A percentile compares a stretch with the other conserved stretches of the same genome.
Conservation (phyloP, 2,329 filamentous ascomycete species). For the Fusarium caatingaense region DNA sequence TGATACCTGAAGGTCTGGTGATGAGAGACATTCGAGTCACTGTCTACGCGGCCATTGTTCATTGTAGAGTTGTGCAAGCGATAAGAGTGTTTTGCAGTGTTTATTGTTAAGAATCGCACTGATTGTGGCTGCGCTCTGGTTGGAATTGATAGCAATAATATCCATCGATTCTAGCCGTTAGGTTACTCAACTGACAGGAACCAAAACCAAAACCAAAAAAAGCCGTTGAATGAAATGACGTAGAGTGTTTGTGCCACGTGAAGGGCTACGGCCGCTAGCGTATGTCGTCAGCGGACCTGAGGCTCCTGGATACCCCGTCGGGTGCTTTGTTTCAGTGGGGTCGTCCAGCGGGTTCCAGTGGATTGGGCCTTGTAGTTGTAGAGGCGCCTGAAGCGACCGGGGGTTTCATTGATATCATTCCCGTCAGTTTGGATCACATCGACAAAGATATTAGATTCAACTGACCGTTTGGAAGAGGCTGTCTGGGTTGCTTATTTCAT, state of each 20-base stretch:
- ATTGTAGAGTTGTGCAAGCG: neutral
- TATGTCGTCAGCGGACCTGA: conserved; percentile 39
- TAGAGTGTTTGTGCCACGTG: conserved; percentile 31
- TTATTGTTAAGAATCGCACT: neutral
- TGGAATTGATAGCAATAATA: conserved; percentile 10
- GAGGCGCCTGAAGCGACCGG: conserved; percentile 29
- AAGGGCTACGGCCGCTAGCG: conserved; percentile 24
- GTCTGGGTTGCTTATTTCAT: neutral
- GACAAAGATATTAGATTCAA: neutral
- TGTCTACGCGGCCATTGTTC: conserved; percentile 1
- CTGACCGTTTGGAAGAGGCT: neutral
- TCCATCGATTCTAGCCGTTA: neutral
- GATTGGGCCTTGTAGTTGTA: conserved; percentile 7
- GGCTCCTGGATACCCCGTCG: conserved; percentile 15
- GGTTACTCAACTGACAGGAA: conserved; percentile 9
- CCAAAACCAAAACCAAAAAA: neutral
- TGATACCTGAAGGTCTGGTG: conserved; percentile 26
- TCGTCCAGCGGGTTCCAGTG: conserved; percentile 20
- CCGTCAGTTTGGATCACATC: conserved; percentile 7
- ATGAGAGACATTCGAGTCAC: conserved; percentile 10
- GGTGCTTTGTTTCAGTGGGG: conserved; percentile 20
- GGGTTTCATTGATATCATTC: conserved; percentile 16
- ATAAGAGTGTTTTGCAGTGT: neutral
- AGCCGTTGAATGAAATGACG: conserved; percentile 28
- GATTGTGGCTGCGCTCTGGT: neutral